Evolutionary conservation across 2,329 filamentous ascomycete genomes (phyloP).

Genomic region (Fusarium solani-melongenae): DNA sequence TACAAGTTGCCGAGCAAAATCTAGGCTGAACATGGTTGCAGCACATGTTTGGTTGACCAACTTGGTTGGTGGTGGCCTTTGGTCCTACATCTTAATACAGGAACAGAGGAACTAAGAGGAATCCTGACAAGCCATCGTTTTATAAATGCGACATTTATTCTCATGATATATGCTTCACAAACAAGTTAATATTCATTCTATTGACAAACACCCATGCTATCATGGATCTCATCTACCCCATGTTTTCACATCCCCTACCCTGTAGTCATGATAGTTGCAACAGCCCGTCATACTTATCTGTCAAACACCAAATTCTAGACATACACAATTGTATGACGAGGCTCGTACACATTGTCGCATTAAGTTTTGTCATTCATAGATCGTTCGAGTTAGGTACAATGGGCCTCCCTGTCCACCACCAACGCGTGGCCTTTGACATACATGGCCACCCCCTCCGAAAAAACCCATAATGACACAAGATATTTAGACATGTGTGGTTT

Average conservation of each 20-base stretch:
- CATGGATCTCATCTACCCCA: background rate
- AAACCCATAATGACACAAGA: slow-evolving; percentile 35
- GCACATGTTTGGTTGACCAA: background rate
- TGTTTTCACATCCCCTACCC: background rate
- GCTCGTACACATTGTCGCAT: slow-evolving; percentile 18
- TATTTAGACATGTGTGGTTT: slow-evolving; percentile 29
- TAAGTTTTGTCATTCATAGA: slow-evolving; percentile 44
- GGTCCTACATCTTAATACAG: background rate
- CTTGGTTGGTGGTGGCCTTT: background rate
- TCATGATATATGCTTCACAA: background rate
- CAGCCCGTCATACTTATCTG: background rate
- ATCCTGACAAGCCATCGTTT: background rate
- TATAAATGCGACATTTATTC: background rate
- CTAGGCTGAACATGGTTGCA: background rate
- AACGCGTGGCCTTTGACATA: slow-evolving; percentile 20
- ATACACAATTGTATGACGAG: background rate
- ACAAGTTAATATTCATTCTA: background rate
- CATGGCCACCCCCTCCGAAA: slow-evolving; percentile 23
- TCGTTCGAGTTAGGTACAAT: slow-evolving; percentile 41
- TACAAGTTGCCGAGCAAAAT: background rate
- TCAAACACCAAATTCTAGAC: background rate
- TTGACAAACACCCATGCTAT: background rate
- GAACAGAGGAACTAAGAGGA: background rate
- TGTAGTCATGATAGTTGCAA: background rate
- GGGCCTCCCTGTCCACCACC: slow-evolving; percentile 13